Base-by-base conservation (phyloP, 1,139 yeast genomes). In the Komagataea norvegica region DNA sequence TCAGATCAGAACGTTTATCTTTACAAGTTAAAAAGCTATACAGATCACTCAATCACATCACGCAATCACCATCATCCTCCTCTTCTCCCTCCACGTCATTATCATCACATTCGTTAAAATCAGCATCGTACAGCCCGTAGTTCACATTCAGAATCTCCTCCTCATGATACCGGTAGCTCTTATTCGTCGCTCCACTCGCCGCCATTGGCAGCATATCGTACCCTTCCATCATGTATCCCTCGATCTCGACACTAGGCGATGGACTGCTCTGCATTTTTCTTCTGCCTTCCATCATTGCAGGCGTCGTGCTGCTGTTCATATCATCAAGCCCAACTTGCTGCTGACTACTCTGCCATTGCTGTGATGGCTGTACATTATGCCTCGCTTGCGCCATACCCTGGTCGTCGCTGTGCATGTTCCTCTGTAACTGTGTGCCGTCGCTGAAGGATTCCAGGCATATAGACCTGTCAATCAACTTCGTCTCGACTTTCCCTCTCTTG, bases 181-280 rank as follows among this genome's bases (percentile, higher is more conserved):
- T 44, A 27, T 51, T 51, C 9, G 30, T 17, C n/a, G 14, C 31
- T n/a, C 6, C 18, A 9, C 21, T 19, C n/a, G 8, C 28, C 17
- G 40, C 24, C 25, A 43, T 42, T 15, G 29, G 29, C n/a, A 9
- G 14, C 8, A 26, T 15, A 14, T 44, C 36, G 36, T 64, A 65
- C 1, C 71, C 71, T 25, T 57, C 61, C 37, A 60, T 47, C 64
- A 67, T 67, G 44, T 67, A 66, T 19, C 54, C 46, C 45, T 67
- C 72, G 6, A 57, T 60, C 40, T 65, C 70, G 31, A 50, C 55
- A 4, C 65, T 52, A 6, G 69, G 68, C 1, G 65, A 58, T 23
- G 11, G 9, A 10, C 25, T n/a, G 17, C 11, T n/a, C 8, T 25
- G n/a, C 14, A 11, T 16, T 26, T 6, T 26, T 10, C 18, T 26